phyloP scores from a whole-genome alignment of 345 rosid genomes.

The Rhizophora mangle region DNA sequence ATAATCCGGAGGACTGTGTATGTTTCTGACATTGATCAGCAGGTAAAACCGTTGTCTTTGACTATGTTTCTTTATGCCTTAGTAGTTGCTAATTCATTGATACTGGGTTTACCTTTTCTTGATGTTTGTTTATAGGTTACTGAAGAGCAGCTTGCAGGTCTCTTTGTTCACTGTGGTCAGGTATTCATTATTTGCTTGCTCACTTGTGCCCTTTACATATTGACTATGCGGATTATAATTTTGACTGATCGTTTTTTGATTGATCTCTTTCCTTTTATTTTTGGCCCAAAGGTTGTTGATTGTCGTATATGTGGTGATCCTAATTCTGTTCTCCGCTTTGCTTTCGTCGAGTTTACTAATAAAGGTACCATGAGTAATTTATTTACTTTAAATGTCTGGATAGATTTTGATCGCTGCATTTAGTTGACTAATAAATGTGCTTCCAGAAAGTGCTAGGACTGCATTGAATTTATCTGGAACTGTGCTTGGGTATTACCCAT shows the following conservation, averaged over 20 bases:
- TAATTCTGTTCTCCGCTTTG: conserved; percentile 91
- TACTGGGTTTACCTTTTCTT: conserved; percentile 10
- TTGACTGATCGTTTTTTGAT: background rate
- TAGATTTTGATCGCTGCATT: background rate
- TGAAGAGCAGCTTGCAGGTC: conserved; percentile 89
- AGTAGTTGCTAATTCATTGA: conserved; percentile 13
- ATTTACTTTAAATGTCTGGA: conserved; percentile 11
- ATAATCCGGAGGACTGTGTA: conserved; percentile 80
- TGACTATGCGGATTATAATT: background rate
- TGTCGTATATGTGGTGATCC: conserved; percentile 96
- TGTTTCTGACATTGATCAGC: conserved; percentile 79
- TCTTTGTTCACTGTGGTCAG: conserved; percentile 76
- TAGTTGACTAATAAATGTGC: conserved; percentile 20
- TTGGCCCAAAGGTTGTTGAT: conserved; percentile 70
- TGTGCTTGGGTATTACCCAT: conserved; percentile 79
- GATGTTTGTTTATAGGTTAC: conserved; percentile 51
- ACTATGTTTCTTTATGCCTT: background rate
- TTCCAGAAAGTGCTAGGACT: conserved; percentile 67
- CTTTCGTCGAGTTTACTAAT: conserved; percentile 86
- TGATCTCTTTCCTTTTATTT: conserved; percentile 15
- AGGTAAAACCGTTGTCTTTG: conserved; percentile 33
- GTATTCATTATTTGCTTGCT: conserved; percentile 32
- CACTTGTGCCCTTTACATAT: background rate
- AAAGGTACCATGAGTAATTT: conserved; percentile 56
- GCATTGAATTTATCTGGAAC: conserved; percentile 83